Percentiles rank a stretch among this genome's conserved stretches.
Evolutionary conservation across 2,329 filamentous ascomycete species (phyloP).

Genomic region (Macrophomina pseudophaseolina): DNA sequence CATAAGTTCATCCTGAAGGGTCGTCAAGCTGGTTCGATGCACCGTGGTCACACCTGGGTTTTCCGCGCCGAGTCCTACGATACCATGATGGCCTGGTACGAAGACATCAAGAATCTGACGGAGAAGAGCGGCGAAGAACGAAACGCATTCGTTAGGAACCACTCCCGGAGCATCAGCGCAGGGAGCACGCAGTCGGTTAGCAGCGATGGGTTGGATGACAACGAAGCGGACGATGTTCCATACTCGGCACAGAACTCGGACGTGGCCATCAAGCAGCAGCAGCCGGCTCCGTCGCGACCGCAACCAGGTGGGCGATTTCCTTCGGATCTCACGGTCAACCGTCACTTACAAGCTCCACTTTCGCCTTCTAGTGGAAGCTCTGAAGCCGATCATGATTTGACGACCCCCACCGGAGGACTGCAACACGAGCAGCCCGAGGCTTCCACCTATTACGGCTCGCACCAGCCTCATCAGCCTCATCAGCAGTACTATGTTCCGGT

Average conservation of each 20-base stretch:
- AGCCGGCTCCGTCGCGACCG: slow-evolving; percentile 66
- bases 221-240: slow-evolving; percentile 56
- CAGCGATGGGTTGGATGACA: slow-evolving; percentile 80
- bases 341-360: slow-evolving; percentile 78
- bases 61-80: slow-evolving; percentile 76
- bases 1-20: slow-evolving; percentile 99
- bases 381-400: slow-evolving; percentile 64
- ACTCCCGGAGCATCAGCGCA: slow-evolving; percentile 78
- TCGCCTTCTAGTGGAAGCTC: slow-evolving; percentile 85
- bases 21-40: slow-evolving; percentile 89
- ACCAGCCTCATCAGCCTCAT: slow-evolving; percentile 1
- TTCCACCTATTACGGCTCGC: slow-evolving; percentile 23
- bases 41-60: slow-evolving; percentile 75
- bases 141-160: slow-evolving; percentile 81
- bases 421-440: slow-evolving; percentile 43
- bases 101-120: slow-evolving; percentile 87
- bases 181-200: slow-evolving; percentile 60
- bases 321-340: slow-evolving; percentile 87
- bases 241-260: slow-evolving; percentile 65
- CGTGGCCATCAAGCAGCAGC: slow-evolving; percentile 41
- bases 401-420: slow-evolving; percentile 63
- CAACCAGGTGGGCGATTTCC: slow-evolving; percentile 96
- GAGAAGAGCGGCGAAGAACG: slow-evolving; percentile 89
- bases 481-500: slow-evolving; percentile 26
- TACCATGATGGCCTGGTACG: slow-evolving; percentile 97